Base-by-base conservation (phyloP, 208 protist genomes). In the Trypanosoma caninum region DNA sequence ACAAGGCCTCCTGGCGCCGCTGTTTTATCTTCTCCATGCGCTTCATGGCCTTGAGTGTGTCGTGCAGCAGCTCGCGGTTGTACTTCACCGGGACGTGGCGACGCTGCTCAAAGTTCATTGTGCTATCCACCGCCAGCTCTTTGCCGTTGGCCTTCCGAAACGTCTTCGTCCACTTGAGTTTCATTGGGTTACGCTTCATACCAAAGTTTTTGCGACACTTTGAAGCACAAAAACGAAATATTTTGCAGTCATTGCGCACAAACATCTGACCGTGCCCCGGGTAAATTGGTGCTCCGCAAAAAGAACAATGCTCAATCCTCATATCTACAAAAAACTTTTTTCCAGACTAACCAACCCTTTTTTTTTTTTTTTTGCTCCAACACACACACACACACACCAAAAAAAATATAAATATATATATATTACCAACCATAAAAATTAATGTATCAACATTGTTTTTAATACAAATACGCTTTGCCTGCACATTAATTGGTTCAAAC, bases 141-240 rank as follows among this genome's bases (percentile, higher is more conserved):
- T 99, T 99, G 25, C 98, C 97, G 54, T 89, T 82, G 0, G 96
- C 80, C 72, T 94, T 97, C 35, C 99, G 86, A 84, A 98, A 99
- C 30, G 98, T 98, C 84, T 99, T 99, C 22, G 98, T 99, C 98
- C 98, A 99, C 62, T 91, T 86, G 18, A 99, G 80, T 79, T 99
- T 99, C 73, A 98, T 95, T 38, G 99, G 98, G 72, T 99, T 99
- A 59, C 96, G 90, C 79, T 99, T 99, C 89, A 98, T 97, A 69
- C 99, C 98, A 76, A 99, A 99, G 82, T 97, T 96, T 70, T 98
- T 99, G 60, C 97, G 88, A 84, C 98, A 99, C 83, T 99, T 99
- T 44, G 86, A 96, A 22, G 95, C 79, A 73, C 98, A 99, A 72
- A 99, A 99, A 25, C 86, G 83, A 42, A 96, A 96, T 38, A 91